Evolutionary conservation across 1,139 yeast species (phyloP).

Genomic region (Debaryomycetaceae sp.): DNA sequence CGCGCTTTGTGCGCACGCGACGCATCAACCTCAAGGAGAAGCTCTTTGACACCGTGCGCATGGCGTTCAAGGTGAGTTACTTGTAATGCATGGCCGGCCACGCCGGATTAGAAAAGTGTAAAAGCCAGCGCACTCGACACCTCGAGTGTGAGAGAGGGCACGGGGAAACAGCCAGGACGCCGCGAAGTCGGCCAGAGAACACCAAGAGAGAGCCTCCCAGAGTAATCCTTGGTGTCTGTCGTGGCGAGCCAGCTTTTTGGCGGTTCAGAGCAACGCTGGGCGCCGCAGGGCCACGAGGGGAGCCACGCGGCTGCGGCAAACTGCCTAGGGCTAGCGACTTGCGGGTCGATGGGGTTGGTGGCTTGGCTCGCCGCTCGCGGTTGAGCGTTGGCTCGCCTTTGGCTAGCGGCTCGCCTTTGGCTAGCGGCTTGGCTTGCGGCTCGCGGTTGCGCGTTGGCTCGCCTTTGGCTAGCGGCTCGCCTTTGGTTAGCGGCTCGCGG

Average conservation of each 20-base stretch:
- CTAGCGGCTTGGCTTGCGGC: too few relatives aligned
- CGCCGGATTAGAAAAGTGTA: background rate
- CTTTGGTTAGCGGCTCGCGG: too few relatives aligned
- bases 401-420: too few relatives aligned
- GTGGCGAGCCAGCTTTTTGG: background rate
- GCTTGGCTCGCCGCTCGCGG: too few relatives aligned
- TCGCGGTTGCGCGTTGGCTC: too few relatives aligned
- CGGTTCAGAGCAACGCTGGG: background rate
- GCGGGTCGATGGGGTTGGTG: too few relatives aligned
- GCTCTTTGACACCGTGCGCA: conserved; percentile 33
- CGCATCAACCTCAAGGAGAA: conserved; percentile 27
- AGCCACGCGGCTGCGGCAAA: too few relatives aligned
- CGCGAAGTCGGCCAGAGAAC: background rate
- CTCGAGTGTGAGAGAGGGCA: too few relatives aligned
- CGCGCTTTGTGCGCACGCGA: conserved; percentile 20
- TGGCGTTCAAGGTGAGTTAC: conserved; percentile 45
- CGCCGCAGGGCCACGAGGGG: background rate
- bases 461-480: too few relatives aligned
- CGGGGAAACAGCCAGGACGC: too few relatives aligned
- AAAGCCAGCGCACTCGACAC: conserved; percentile 1
- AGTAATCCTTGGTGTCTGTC: background rate
- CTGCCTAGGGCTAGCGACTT: too few relatives aligned
- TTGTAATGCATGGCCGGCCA: conserved; percentile 14
- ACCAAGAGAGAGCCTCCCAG: background rate
- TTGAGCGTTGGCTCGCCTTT: too few relatives aligned